Conservation (phyloP, 2,329 filamentous ascomycete species). For the Hawksworthiomyces lignivorus region DNA sequence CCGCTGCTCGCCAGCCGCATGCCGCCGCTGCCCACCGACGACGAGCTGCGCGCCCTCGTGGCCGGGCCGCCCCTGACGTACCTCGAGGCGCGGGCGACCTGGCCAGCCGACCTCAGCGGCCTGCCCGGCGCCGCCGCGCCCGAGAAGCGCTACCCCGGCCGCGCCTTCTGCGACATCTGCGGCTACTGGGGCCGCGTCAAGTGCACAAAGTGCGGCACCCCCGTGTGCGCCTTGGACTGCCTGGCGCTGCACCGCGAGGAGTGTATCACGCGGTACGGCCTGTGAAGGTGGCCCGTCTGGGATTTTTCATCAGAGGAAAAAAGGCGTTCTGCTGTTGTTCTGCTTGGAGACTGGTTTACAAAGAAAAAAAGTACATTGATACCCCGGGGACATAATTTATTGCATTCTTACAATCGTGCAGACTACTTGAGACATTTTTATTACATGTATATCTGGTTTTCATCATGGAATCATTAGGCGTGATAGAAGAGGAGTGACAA, state of each 20-base stretch:
- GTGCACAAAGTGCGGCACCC: conserved; percentile 70
- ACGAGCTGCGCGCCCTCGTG: conserved; percentile 57
- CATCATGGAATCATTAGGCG: too few species aligned
- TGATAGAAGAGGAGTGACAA: too few species aligned
- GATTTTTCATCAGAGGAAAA: too few species aligned
- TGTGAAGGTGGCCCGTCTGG: conserved; percentile 25
- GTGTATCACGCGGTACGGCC: conserved; percentile 57
- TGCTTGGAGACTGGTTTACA: too few species aligned
- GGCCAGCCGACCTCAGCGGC: neutral
- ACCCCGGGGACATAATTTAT: too few species aligned
- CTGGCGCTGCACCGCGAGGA: conserved; percentile 65
- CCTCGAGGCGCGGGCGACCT: conserved; percentile 38
- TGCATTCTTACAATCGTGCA: too few species aligned
- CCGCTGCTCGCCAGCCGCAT: conserved; percentile 51
- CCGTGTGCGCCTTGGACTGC: conserved; percentile 71
- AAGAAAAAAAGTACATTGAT: too few species aligned
- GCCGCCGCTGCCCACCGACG: conserved; percentile 49
- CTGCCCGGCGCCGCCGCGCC: conserved; percentile 21
- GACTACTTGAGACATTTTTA: too few species aligned
- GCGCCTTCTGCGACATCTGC: conserved; percentile 70
- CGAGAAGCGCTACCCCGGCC: conserved; percentile 46
- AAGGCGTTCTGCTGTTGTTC: too few species aligned
- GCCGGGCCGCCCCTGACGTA: conserved; percentile 60
- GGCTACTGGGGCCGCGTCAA: conserved; percentile 73
- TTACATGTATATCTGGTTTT: too few species aligned